Evolutionary conservation across 169 alveolate genomes (phyloP).

Genomic region (Plasmodium gaboni): DNA sequence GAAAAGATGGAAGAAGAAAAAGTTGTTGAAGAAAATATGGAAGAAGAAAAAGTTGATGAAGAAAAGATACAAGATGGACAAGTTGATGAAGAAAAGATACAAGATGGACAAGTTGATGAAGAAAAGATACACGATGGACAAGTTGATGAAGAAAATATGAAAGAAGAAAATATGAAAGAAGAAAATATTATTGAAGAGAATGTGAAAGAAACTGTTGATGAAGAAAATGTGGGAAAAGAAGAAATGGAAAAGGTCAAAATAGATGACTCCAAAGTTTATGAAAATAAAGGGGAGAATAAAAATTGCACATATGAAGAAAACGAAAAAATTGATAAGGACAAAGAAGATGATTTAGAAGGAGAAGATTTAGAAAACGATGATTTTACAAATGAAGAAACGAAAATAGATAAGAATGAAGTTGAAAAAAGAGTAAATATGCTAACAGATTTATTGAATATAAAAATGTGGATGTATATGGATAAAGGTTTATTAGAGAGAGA

Average conservation of each 20-base stretch:
- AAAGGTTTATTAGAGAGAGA: constrained; percentile 95
- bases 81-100: background rate
- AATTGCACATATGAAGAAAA: background rate
- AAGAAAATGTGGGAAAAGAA: background rate
- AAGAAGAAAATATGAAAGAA: background rate
- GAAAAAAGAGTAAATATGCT: constrained; percentile 90
- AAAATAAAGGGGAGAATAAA: background rate
- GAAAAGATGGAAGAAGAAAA: background rate
- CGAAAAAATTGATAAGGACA: constrained; percentile 3
- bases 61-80: background rate
- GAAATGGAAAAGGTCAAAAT: background rate
- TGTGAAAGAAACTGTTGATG: background rate
- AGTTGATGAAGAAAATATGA: background rate
- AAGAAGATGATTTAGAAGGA: constrained; percentile 70
- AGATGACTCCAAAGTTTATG: background rate
- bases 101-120: background rate
- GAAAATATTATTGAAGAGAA: background rate
- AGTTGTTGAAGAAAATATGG: background rate
- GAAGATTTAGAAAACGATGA: constrained; percentile 78
- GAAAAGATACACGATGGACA: background rate
- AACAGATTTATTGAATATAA: constrained; percentile 90
- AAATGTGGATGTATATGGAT: constrained; percentile 92
- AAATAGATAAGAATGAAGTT: constrained; percentile 83
- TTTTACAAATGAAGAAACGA: constrained; percentile 84
- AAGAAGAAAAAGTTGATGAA: background rate